These are phyloP conservation scores for Pyracantha coccinea DNA, from an alignment of 331 rosid genomes.

Conservation along the genomic window DNA sequence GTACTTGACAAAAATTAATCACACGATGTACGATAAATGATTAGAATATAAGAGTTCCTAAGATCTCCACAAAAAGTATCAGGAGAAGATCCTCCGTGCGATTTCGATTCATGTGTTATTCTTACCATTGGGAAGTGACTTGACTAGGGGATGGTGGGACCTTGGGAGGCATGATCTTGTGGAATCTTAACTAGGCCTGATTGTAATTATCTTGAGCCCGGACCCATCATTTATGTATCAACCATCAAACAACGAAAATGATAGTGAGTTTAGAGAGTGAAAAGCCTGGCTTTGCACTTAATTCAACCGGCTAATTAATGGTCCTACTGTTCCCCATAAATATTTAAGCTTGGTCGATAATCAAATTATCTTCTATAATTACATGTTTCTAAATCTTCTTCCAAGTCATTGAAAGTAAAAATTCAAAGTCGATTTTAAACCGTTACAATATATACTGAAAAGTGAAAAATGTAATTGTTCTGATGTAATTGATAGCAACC, in stretches of 20 bases:
- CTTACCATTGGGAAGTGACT: too few relatives aligned
- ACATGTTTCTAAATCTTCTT: background rate
- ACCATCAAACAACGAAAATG: background rate
- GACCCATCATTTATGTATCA: background rate
- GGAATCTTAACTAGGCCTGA: background rate
- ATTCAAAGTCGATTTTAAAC: background rate
- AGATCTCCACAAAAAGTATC: rapidly evolving
- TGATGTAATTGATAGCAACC: background rate
- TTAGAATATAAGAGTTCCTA: rapidly evolving
- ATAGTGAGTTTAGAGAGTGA: background rate
- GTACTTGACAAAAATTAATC: rapidly evolving
- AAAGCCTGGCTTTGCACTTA: background rate
- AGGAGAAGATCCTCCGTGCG: too few relatives aligned
- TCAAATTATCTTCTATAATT: background rate
- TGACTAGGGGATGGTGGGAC: too few relatives aligned
- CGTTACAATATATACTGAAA: too few relatives aligned
- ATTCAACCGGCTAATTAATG: conserved; percentile 16
- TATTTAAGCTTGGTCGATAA: background rate
- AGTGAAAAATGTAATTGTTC: background rate
- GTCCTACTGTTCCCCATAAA: background rate
- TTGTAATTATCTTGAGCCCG: background rate
- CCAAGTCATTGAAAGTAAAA: background rate
- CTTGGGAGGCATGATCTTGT: background rate
- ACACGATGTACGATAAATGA: rapidly evolving
- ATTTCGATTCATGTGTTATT: too few relatives aligned